phyloP scores from a whole-genome alignment of 2,329 filamentous ascomycete genomes.

The Xenoacremonium recifei region DNA sequence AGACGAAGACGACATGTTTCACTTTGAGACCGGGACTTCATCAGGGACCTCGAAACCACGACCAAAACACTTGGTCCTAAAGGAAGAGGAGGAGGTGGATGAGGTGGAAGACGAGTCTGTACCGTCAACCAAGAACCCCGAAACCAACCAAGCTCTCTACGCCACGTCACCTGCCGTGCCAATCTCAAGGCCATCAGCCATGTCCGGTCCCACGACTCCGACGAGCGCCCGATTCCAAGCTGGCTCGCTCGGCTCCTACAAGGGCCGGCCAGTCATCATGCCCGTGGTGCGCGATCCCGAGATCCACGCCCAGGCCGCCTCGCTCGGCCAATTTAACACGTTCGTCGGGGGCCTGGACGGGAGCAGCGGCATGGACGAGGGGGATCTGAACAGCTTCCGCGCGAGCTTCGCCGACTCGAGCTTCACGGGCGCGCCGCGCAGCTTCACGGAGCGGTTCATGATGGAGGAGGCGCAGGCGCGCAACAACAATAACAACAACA shows the following conservation, averaged over 20 bases:
- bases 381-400: conserved; percentile 42
- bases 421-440: conserved; percentile 44
- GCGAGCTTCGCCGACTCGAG: conserved; percentile 37
- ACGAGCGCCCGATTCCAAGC: conserved; percentile 34
- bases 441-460: conserved; percentile 48
- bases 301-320: conserved; percentile 46
- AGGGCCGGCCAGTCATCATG: conserved; percentile 51
- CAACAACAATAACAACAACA: conserved; percentile 5
- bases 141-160: conserved; percentile 30
- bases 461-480: conserved; percentile 44
- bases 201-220: conserved; percentile 29
- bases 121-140: conserved; percentile 10
- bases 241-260: conserved; percentile 53
- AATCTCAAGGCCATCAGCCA: conserved; percentile 30
- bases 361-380: conserved; percentile 48
- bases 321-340: conserved; percentile 46
- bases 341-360: conserved; percentile 55
- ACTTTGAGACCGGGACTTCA: conserved; percentile 41
- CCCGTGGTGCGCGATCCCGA: conserved; percentile 49
- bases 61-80: conserved; percentile 22
- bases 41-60: conserved; percentile 28
- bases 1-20: conserved; percentile 42
- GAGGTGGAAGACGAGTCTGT: conserved; percentile 23
- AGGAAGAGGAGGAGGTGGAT: conserved; percentile 34
- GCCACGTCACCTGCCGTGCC: conserved; percentile 45